Evolutionary conservation across 2,329 filamentous ascomycete species (phyloP).

Genomic region (Kalmusia sp.): DNA sequence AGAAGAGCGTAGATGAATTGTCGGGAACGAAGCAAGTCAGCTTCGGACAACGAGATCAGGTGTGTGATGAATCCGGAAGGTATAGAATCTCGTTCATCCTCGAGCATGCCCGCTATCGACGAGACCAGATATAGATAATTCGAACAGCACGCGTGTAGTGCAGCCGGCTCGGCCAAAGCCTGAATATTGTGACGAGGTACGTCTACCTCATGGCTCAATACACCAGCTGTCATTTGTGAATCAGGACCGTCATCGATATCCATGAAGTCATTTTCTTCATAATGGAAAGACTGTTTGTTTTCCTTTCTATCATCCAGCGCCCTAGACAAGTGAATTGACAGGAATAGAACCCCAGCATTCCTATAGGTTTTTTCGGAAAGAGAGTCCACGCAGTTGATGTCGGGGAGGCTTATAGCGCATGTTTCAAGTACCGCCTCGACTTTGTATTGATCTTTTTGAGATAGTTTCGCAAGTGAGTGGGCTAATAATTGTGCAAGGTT

Average conservation of each 20-base stretch:
- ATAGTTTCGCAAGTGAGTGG: constrained; percentile 42
- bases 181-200: constrained; percentile 56
- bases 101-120: constrained; percentile 17
- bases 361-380: constrained; percentile 28
- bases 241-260: constrained; percentile 72
- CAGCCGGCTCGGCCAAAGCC: constrained; percentile 32
- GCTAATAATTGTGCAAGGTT: constrained; percentile 37
- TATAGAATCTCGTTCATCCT: constrained; percentile 21
- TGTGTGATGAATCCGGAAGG: constrained; percentile 36
- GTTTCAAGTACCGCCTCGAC: constrained; percentile 51
- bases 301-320: constrained; percentile 36
- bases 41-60: constrained; percentile 32
- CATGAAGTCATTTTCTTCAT: constrained; percentile 62
- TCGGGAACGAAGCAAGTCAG: constrained; percentile 39
- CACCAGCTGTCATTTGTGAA: constrained; percentile 62
- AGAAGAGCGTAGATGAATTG: constrained; percentile 37
- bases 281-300: constrained; percentile 40
- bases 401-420: constrained; percentile 41
- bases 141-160: constrained; percentile 38
- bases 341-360: constrained; percentile 40
- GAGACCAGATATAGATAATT: constrained; percentile 39
- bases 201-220: constrained; percentile 40
- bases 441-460: constrained; percentile 51
- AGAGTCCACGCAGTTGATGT: constrained; percentile 22
- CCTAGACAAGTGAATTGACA: constrained; percentile 39